These are phyloP conservation scores for Talaromyces adpressus DNA, from an alignment of 495 filamentous ascomycete genomes.

Conservation along the genomic window DNA sequence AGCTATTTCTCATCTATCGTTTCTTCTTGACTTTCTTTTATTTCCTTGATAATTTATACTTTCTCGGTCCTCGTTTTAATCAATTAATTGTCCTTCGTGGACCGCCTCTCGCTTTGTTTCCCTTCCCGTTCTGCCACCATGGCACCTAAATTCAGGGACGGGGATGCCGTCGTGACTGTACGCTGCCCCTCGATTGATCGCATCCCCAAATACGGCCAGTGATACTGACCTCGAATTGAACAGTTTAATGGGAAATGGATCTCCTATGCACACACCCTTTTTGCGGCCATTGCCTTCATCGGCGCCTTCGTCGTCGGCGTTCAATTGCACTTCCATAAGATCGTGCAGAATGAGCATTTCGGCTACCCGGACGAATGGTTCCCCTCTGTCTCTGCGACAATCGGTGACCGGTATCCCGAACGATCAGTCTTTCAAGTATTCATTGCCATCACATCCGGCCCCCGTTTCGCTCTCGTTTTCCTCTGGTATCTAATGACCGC, in stretches of 20 bases:
- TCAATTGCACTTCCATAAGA: conserved; percentile 88
- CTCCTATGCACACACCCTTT: conserved; percentile 75
- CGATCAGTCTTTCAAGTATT: conserved; percentile 94
- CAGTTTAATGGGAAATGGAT: conserved; percentile 89
- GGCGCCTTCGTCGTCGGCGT: conserved; percentile 82
- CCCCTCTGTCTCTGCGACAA: conserved; percentile 96
- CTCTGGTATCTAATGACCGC: conserved; percentile 89
- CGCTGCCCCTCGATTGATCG: conserved; percentile 12
- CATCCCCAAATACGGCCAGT: neutral
- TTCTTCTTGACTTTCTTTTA: conserved; percentile 16
- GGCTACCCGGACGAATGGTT: conserved; percentile 99
- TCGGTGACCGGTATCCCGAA: conserved; percentile 96
- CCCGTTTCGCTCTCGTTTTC: conserved; percentile 84
- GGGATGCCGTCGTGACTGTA: conserved; percentile 71
- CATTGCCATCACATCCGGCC: conserved; percentile 92
- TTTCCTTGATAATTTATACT: conserved; percentile 13
- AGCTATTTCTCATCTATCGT: conserved; percentile 23
- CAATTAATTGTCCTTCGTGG: neutral
- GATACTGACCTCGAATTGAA: conserved; percentile 4
- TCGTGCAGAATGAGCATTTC: conserved; percentile 95
- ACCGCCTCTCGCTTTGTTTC: conserved; percentile 1
- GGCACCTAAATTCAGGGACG: conserved; percentile 84
- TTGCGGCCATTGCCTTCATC: conserved; percentile 86
- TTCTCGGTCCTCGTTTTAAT: neutral
- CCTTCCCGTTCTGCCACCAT: conserved; percentile 38